Percentiles rank a stretch among this genome's conserved stretches.
phyloP scores from a whole-genome alignment of 2,329 filamentous ascomycete genomes.

The Aureobasidium sp. region DNA sequence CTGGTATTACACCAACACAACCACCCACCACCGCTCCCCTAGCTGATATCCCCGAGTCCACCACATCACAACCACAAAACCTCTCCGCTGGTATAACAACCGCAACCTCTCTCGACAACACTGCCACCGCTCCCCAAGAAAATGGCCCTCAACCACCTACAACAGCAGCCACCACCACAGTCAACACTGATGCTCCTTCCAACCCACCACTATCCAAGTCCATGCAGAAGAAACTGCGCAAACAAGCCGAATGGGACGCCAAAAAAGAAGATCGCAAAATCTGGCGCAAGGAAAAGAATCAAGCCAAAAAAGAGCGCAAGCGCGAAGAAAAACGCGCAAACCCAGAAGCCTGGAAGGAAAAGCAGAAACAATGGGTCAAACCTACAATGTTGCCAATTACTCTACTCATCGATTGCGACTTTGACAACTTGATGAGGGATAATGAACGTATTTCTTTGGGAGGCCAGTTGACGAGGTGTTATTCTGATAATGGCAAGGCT shows the following conservation, averaged over 20 bases:
- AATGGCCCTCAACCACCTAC: not conserved
- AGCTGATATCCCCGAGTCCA: conserved; percentile 2
- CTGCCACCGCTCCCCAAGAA: not conserved
- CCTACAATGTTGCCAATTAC: conserved; percentile 64
- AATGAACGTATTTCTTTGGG: conserved; percentile 77
- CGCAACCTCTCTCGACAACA: not conserved
- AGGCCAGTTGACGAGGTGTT: conserved; percentile 77
- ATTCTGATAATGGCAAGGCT: conserved; percentile 75
- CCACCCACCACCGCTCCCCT: not conserved
- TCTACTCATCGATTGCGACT: conserved; percentile 84
- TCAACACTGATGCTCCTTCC: not conserved
- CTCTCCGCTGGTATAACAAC: conserved; percentile 11
- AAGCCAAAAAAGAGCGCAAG: conserved; percentile 45
- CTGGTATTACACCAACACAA: conserved; percentile 1
- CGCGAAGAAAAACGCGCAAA: conserved; percentile 20
- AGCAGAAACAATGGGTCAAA: conserved; percentile 21
- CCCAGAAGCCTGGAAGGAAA: conserved; percentile 19
- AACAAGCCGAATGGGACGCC: conserved; percentile 68
- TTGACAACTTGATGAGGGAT: conserved; percentile 82
- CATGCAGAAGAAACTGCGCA: conserved; percentile 71
- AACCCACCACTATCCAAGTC: conserved; percentile 64
- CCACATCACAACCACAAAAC: not conserved
- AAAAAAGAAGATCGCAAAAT: conserved; percentile 52
- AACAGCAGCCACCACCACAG: conserved; percentile 10
- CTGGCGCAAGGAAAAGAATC: conserved; percentile 51